phyloP scores from a whole-genome alignment of 2,329 filamentous ascomycete species.

The Colletotrichum liaoningense region DNA sequence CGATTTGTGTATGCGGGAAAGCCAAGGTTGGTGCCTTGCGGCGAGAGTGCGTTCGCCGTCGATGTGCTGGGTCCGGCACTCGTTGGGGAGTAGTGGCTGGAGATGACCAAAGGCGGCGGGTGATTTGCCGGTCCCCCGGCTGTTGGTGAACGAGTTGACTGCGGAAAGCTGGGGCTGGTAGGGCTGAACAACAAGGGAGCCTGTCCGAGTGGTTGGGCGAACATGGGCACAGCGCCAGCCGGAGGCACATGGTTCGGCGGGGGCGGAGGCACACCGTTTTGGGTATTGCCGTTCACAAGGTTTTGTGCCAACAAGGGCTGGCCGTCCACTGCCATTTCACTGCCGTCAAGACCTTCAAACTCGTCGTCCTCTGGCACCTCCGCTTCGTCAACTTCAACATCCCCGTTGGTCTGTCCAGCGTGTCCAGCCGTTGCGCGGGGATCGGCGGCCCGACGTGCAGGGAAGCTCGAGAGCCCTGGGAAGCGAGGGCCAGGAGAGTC shows the following conservation, averaged over 20 bases:
- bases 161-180: conserved; percentile 22
- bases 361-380: conserved; percentile 57
- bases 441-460: conserved; percentile 1
- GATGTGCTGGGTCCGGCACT: conserved; percentile 7
- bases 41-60: conserved; percentile 30
- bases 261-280: conserved; percentile 21
- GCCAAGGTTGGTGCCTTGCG: conserved; percentile 34
- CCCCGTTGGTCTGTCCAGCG: conserved; percentile 40
- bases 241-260: conserved; percentile 29
- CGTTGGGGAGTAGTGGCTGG: conserved; percentile 27
- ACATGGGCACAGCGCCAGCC: conserved; percentile 24
- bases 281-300: conserved; percentile 33
- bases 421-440: conserved; percentile 36
- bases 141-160: conserved; percentile 20
- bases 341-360: conserved; percentile 53
- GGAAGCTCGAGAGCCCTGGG: conserved; percentile 22
- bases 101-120: conserved; percentile 28
- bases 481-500: conserved; percentile 42
- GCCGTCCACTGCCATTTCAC: conserved; percentile 51
- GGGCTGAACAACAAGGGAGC: conserved; percentile 30
- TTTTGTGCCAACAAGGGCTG: conserved; percentile 35
- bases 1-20: conserved; percentile 29
- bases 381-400: conserved; percentile 52
- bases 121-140: conserved; percentile 19
- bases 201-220: conserved; percentile 30